Base-by-base conservation (phyloP, 257 asterid species). In the Solanum rostratum region DNA sequence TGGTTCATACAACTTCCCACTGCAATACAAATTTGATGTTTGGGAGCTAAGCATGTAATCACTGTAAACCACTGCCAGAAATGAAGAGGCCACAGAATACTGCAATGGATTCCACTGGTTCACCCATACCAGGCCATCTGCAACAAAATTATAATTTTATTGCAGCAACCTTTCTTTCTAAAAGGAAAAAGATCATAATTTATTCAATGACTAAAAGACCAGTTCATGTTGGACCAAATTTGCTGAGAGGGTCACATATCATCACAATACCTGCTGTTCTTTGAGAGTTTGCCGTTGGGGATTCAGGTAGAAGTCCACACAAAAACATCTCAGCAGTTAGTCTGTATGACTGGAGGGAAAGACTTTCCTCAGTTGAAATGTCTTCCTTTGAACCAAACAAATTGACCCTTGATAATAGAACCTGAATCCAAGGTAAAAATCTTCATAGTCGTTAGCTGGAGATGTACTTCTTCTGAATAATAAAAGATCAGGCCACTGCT, bases 91-190 rank as follows among this genome's bases (percentile, higher is more conserved):
- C n/a, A 90, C 87, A 4, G 95, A 53, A 86, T 92, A 91, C 81
- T 92, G 97, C 79, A 89, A 65, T 79, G 86, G 49, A 79, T 92
- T 87, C 94, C 95, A 92, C 71, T 87, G 60, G 50, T 45, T 70
- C 82, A 91, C 90, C 94, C 94, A 93, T 66, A 93, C 59, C 7
- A 92, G 90, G 24, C 94, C 93, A 84, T 92, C 97, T 93, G 88
- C 86, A 74, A 52, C 55, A 84, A 33, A 49, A 43, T 41, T 39
- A 29, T 7, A 18, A 60, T 19, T 55, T 73, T 69, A 2, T 3
- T 68, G 9, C 27, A 27, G 18, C 46, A 16, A 18, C 2, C 5
- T 46, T 14, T 78, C 27, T 78, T 76, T 76, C 46, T 50, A 16
- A 78, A 49, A 50, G 60, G 24, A 78, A 49, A 78, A 78, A 50